A percentile compares a stretch with the other conserved stretches of the same genome.
Evolutionary conservation across 2,329 filamentous ascomycete genomes (phyloP).

Genomic region (Colletotrichum falcatum): DNA sequence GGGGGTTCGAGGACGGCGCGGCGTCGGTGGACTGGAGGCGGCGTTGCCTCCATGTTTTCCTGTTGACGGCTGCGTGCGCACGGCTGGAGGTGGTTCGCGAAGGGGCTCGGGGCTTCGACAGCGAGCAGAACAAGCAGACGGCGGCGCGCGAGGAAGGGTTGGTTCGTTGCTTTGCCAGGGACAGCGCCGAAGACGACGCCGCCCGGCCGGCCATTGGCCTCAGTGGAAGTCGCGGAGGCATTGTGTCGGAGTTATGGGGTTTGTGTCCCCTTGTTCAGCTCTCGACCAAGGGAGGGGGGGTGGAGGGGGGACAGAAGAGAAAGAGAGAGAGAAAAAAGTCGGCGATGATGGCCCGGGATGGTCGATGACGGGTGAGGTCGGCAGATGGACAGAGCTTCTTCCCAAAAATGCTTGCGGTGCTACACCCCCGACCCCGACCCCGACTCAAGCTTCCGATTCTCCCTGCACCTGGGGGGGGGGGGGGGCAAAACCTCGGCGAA

Average conservation of each 20-base stretch:
- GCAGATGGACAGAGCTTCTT: slow-evolving; percentile 34
- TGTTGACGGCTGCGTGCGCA: neutral
- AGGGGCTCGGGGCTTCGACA: slow-evolving; percentile 17
- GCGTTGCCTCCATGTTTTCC: slow-evolving; percentile 18
- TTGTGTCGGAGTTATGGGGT: slow-evolving; percentile 26
- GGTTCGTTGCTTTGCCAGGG: slow-evolving; percentile 16
- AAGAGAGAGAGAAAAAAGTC: neutral
- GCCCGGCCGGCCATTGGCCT: slow-evolving; percentile 44
- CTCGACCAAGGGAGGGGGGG: neutral
- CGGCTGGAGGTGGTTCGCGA: slow-evolving; percentile 9
- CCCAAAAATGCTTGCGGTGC: slow-evolving; percentile 23
- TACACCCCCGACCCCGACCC: slow-evolving; percentile 11
- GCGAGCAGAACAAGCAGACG: slow-evolving; percentile 42
- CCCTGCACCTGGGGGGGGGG: slow-evolving; percentile 14
- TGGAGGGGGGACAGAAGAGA: neutral
- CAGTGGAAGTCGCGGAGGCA: slow-evolving; percentile 49
- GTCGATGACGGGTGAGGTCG: slow-evolving; percentile 22
- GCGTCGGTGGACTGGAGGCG: slow-evolving; percentile 31
- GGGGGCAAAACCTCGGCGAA: slow-evolving; percentile 37
- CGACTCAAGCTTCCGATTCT: slow-evolving; percentile 33
- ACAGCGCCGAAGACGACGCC: slow-evolving; percentile 38
- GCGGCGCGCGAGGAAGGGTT: slow-evolving; percentile 33
- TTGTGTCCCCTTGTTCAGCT: neutral
- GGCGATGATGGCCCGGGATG: slow-evolving; percentile 1
- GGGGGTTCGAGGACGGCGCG: slow-evolving; percentile 47